Base-by-base conservation (phyloP, 106 monocot species). In the Platanthera zijinensis region DNA sequence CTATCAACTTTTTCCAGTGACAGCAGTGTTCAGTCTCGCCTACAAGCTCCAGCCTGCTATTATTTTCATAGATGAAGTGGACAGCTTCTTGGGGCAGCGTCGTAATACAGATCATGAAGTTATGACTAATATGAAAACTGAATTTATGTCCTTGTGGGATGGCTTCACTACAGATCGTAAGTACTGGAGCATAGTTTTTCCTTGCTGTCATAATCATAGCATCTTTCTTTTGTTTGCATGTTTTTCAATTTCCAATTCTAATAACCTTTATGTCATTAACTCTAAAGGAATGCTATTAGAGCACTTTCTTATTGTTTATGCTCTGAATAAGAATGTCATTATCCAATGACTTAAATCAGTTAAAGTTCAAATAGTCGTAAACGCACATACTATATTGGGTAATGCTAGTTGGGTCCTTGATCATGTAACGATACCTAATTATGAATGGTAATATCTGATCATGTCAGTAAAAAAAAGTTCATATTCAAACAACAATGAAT, bases 81-180 rank as follows among this genome's bases (percentile, higher is more conserved):
- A 97, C 76, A 95, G 88, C 70, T 95, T 95, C 83, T 82, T 95
- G 92, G 95, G 95, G 10, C 95, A 95, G 78, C 86, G 95, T 10
- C 85, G 95, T 8, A 88, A 71, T 32, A 85, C 95, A 12, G 92
- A 95, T 57, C 89, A 95, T 86, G 96, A 97, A 84, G 93, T 90
- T 52, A 86, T 97, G 89, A 82, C 93, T 72, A 97, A 97, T 67
- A 97, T 97, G 96, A 97, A 97, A 81, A 93, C 93, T 50, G 96
- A 97, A n/a, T 97, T 97, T 49, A 97, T 97, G 96, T 93, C 96
- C 50, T 78, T 97, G 67, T 97, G 96, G 96, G 96, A 97, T 87
- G 96, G 96, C 54, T 97, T 97, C 81, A 97, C 96, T 57, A 93
- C 96, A 49, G 96, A 97, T 48, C 87, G 96, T 72, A 51, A 72